Evolutionary conservation across 2,329 filamentous ascomycete genomes (phyloP).

Genomic region (Colletotrichum navitas): DNA sequence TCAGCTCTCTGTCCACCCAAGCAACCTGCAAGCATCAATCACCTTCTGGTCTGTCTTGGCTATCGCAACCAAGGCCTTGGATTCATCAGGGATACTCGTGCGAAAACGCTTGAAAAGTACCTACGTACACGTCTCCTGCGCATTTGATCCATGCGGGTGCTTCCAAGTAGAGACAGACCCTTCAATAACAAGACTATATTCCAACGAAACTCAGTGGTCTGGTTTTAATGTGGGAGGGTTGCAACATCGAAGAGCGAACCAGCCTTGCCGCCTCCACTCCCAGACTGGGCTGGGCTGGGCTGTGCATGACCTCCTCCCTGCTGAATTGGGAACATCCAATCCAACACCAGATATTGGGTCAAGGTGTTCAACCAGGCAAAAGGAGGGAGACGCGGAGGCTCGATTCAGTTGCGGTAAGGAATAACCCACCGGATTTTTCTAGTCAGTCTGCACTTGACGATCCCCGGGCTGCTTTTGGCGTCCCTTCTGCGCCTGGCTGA

Average conservation of each 20-base stretch:
- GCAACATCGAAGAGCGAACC: background rate
- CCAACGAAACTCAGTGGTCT: background rate
- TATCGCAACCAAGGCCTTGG: no score
- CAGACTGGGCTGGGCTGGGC: background rate
- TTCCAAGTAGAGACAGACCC: background rate
- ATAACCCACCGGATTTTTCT: background rate
- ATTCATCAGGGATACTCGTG: no score
- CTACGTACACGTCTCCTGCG: no score
- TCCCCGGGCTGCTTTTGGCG: slow-evolving; percentile 1
- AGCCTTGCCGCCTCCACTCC: background rate
- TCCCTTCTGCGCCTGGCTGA: background rate
- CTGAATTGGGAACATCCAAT: background rate
- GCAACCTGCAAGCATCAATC: background rate
- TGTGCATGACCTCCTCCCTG: background rate
- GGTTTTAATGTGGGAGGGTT: background rate
- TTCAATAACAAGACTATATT: background rate
- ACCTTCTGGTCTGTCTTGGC: slow-evolving; percentile 8
- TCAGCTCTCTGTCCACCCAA: background rate
- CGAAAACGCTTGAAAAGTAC: no score
- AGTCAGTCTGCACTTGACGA: slow-evolving; percentile 1
- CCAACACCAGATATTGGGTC: background rate
- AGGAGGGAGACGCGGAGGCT: background rate
- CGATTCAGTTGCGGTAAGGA: background rate
- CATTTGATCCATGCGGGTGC: no score
- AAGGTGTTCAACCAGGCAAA: background rate